phyloP scores from a whole-genome alignment of 306 rosid genomes.

The Purshia tridentata region DNA sequence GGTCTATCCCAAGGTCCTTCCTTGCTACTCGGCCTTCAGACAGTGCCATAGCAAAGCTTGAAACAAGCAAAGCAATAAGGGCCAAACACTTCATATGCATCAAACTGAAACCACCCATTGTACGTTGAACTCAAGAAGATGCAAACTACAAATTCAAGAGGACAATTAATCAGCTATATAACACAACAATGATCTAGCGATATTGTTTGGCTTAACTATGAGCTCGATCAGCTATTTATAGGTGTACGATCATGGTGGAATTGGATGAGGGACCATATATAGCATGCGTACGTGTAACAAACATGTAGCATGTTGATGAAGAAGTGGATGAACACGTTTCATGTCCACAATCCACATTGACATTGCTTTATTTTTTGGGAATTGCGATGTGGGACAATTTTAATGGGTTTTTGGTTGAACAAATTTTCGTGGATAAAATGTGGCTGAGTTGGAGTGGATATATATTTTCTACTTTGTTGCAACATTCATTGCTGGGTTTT shows the following conservation, averaged over 20 bases:
- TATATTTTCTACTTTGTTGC: neutral
- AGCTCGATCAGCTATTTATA: slow-evolving; percentile 5
- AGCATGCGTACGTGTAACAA: neutral
- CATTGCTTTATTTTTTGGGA: neutral
- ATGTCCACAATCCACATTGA: neutral
- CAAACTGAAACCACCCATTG: neutral
- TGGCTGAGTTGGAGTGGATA: neutral
- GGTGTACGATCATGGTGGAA: neutral
- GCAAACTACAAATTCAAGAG: neutral
- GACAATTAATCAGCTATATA: neutral
- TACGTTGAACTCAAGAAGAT: neutral
- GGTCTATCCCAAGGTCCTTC: slow-evolving; percentile 61
- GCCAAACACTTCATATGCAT: slow-evolving; percentile 25
- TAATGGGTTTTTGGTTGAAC: neutral
- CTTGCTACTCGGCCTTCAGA: slow-evolving; percentile 57
- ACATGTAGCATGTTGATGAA: neutral
- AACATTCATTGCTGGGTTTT: neutral
- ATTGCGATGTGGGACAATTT: neutral
- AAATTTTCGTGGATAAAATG: neutral
- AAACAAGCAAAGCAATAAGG: slow-evolving; percentile 40
- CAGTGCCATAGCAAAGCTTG: slow-evolving; percentile 17
- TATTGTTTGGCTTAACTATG: neutral
- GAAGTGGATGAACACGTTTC: neutral
- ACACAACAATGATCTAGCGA: too few relatives aligned
- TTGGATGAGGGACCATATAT: neutral